Base-by-base conservation (phyloP, 495 filamentous ascomycete genomes). In the Ramalina intermedia region DNA sequence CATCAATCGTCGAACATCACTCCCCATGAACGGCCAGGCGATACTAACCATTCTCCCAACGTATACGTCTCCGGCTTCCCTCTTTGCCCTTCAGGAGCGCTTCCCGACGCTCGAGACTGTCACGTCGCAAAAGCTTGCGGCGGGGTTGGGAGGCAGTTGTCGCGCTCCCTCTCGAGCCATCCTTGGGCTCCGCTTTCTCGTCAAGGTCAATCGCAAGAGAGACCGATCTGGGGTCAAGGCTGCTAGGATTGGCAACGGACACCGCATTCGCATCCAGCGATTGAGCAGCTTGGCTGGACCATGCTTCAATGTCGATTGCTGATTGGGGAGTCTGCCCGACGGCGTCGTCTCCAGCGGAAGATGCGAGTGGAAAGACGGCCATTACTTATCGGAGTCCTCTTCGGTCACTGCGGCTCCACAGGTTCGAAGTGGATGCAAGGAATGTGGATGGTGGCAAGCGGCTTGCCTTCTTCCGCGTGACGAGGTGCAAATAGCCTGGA, bases 41-140 rank as follows among this genome's bases (percentile, higher is more conserved):
- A 53, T 49, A 61, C 69, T 55, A 75, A 94, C 88, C 88, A 63
- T 98, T 98, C 69, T 98, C 91, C 87, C 88, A 96, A 37, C 89
- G 74, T 58, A 86, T 82, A 41, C 91, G 73, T 48, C 88, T 78
- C 39, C 90, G 75, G 51, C 78, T 87, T n/a, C 91, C 91, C 58
- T 94, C 87, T 55, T 88, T 94, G 43, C 90, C 91, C 65, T 85
- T 90, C n/a, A 88, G 67, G 44, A 93, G 56, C 9, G 80, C 80
- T 58, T 96, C 90, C 23, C 90, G 76, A 16, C 78, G 66, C 59
- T 78, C 80, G 51, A 77, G 46, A 54, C 77, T 79, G 52, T 82
- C 81, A 33, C 78, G 70, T 18, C 72, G 69, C 23, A 77, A 50
- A 18, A 70, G 69, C 49, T 68, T 69, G 20, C 69, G 65, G 20